Base-by-base conservation (phyloP, 331 rosid species). In the Prunus yedoensis region DNA sequence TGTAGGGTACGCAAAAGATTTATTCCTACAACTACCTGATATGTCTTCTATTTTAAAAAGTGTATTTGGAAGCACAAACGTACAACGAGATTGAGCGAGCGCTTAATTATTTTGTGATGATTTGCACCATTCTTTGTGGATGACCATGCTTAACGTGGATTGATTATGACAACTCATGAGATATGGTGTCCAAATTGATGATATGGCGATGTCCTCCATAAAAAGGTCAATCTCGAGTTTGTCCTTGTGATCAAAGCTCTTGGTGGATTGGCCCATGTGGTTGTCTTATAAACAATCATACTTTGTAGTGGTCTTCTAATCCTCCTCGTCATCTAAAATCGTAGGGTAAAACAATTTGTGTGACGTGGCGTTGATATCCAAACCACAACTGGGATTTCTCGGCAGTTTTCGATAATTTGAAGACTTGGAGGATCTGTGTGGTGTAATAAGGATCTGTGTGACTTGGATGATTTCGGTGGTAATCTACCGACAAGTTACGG, bases 331-430 rank as follows among this genome's bases (percentile, higher is more conserved):
- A 23, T 53, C 58, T 53, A 18, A 53, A 4, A 17, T 8, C 58
- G 1, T n/a, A 6, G 11, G 58, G 58, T 12, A 53, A 10, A 1
- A 53, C 23, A n/a, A 18, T 53, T 10, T 16, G 21, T 4, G 23
- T 53, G n/a, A 53, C 23, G 18, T 53, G 58, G 58, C 25, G 11
- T 53, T 53, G 3, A 53, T 21, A n/a, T 53, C 58, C 11, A 53
- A 53, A 1, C 58, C 0, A 53, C 4, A 53, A 53, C 0, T 18
- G 18, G 23, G 25, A 8, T 53, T 53, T 18, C 58, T 17, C 1
- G 12, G 2, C 23, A 1, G 2, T 2, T 53, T 53, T 0, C 0
- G 0, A 11, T 3, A 18, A 17, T 18, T 53, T 10, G 0, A 8
- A 18, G n/a, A 53, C 4, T 0, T 21, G 11, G 58, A 53, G 58